Conservation (phyloP, 306 rosid genomes). For the Lathyrus tuberosus region DNA sequence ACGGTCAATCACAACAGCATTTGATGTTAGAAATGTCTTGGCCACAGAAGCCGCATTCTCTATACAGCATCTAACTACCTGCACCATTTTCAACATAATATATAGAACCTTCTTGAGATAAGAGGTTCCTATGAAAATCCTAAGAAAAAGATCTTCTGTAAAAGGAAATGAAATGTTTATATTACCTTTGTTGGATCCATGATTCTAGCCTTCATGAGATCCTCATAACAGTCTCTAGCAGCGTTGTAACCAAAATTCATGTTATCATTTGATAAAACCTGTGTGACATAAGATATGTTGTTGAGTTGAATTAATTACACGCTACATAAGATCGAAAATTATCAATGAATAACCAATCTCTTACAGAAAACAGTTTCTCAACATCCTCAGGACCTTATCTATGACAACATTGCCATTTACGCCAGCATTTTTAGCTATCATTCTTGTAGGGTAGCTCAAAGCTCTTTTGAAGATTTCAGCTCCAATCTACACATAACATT, state of each 20-base stretch:
- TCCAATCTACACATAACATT: conserved; percentile 64
- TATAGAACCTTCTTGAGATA: neutral
- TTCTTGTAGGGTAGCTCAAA: conserved; percentile 75
- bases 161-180: conserved; percentile 27
- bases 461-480: conserved; percentile 90
- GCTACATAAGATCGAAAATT: conserved; percentile 16
- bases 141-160: neutral
- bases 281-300: conserved; percentile 35
- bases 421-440: conserved; percentile 93
- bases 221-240: conserved; percentile 76
- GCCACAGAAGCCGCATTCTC: conserved; percentile 93
- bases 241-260: conserved; percentile 79
- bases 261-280: conserved; percentile 64
- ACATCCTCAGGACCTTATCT: conserved; percentile 65
- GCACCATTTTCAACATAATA: conserved; percentile 37
- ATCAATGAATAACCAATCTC: conserved; percentile 28
- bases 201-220: conserved; percentile 81
- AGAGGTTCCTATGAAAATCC: neutral
- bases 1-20: conserved; percentile 79
- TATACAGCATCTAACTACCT: conserved; percentile 92
- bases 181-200: conserved; percentile 89
- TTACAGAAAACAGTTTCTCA: conserved; percentile 38
- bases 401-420: conserved; percentile 82
- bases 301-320: conserved; percentile 18
- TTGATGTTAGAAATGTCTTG: conserved; percentile 74